Conservation (phyloP, 2,329 filamentous ascomycete species). For the Nothophaeocryptopus gaeumannii region DNA sequence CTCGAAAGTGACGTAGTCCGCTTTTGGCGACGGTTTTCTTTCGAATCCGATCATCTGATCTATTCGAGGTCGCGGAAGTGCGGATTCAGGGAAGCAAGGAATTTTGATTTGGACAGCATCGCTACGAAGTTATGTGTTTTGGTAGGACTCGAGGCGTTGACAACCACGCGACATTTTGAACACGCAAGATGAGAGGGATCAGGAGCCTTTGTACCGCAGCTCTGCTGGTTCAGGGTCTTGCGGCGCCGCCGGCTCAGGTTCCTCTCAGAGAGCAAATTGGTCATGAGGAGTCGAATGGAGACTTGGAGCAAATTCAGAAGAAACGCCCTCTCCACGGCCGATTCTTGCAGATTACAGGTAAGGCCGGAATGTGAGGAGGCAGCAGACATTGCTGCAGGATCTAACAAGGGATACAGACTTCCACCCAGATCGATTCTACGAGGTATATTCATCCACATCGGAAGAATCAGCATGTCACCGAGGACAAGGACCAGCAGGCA, state of each 20-base stretch:
- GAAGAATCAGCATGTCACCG: slow-evolving; percentile 73
- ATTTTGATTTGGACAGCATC: no score
- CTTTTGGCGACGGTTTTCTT: no score
- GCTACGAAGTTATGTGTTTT: no score
- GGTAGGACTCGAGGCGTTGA: no score
- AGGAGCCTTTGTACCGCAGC: slow-evolving; percentile 1
- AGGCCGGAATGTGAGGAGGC: slow-evolving; percentile 20
- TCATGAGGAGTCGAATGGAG: neutral
- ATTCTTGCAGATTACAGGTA: slow-evolving; percentile 89
- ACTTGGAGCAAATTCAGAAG: slow-evolving; percentile 9
- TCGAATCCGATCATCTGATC: no score
- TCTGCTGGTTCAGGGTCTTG: slow-evolving; percentile 14
- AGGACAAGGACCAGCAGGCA: slow-evolving; percentile 70
- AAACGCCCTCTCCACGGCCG: slow-evolving; percentile 52
- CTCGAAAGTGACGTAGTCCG: no score
- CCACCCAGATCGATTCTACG: slow-evolving; percentile 87
- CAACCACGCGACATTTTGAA: no score
- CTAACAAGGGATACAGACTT: slow-evolving; percentile 60
- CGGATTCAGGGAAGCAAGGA: no score
- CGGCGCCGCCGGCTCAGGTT: slow-evolving; percentile 20
- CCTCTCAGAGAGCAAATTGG: slow-evolving; percentile 8
- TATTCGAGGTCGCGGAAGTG: no score
- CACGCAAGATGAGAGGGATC: no score
- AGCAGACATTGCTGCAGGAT: neutral
- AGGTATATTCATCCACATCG: slow-evolving; percentile 68